Evolutionary conservation across 1,284 basidiomycete genomes (phyloP).

Genomic region (Cutaneotrichosporon daszewskae): DNA sequence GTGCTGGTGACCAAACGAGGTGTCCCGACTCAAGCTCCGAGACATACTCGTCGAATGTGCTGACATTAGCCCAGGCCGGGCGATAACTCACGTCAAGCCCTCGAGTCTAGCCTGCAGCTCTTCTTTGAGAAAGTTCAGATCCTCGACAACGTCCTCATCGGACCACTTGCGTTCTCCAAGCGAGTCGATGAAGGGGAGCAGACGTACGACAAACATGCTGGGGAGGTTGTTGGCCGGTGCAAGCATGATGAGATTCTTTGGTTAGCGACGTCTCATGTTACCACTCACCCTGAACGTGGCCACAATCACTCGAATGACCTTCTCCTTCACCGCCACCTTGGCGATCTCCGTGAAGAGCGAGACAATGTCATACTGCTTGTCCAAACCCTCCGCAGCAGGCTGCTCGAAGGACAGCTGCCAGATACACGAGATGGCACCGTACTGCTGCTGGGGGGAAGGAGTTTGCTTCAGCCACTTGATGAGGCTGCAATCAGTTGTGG

Average conservation of each 20-base stretch:
- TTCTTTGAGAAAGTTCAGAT: slow-evolving; percentile 75
- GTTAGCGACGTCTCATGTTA: slow-evolving; percentile 1
- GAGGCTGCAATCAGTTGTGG: slow-evolving; percentile 51
- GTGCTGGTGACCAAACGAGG: slow-evolving; percentile 89
- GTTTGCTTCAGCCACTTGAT: slow-evolving; percentile 70
- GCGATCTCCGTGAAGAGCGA: slow-evolving; percentile 81
- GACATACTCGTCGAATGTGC: slow-evolving; percentile 91
- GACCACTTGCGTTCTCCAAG: slow-evolving; percentile 82
- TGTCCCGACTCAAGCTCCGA: slow-evolving; percentile 87
- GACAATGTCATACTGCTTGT: slow-evolving; percentile 82
- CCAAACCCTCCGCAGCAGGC: slow-evolving; percentile 75
- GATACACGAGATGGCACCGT: slow-evolving; percentile 84
- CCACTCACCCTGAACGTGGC: slow-evolving; percentile 74
- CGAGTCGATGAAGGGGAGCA: slow-evolving; percentile 80
- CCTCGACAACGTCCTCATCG: slow-evolving; percentile 90
- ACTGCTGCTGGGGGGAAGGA: slow-evolving; percentile 78
- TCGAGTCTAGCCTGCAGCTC: slow-evolving; percentile 77
- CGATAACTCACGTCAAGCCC: too few species aligned
- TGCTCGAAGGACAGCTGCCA: slow-evolving; percentile 92
- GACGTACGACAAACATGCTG: slow-evolving; percentile 82
- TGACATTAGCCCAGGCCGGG: too few species aligned
- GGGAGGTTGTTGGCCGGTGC: slow-evolving; percentile 66
- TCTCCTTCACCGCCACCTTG: slow-evolving; percentile 90
- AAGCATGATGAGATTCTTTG: slow-evolving; percentile 70
- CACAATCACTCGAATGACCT: slow-evolving; percentile 90